phyloP scores from a whole-genome alignment of 345 rosid species.

The Brassica rapa region DNA sequence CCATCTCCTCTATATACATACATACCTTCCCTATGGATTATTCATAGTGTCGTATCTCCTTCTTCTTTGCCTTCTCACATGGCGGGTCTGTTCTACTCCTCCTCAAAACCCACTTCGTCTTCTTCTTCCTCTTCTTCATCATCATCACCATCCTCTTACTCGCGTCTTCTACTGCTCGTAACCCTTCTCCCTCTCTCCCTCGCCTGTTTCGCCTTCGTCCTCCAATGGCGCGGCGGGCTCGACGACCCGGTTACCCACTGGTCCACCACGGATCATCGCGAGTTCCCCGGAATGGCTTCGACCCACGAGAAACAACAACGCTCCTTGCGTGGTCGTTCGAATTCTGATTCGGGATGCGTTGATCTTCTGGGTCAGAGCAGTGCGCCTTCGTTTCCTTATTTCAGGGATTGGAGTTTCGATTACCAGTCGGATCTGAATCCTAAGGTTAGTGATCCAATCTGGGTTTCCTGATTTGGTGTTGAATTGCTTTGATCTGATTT shows the following conservation, averaged over 20 bases:
- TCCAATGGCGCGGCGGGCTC: conserved; percentile 74
- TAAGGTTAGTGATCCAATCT: conserved; percentile 51
- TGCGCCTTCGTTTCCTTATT: conserved; percentile 71
- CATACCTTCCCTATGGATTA: background rate
- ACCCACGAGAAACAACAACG: conserved; percentile 12
- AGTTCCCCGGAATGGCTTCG: conserved; percentile 66
- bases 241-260: conserved; percentile 49
- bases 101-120: conserved; percentile 30
- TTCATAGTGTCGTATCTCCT: background rate
- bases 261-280: conserved; percentile 38
- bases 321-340: conserved; percentile 15
- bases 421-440: conserved; percentile 72
- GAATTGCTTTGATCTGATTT: background rate
- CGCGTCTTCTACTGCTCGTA: conserved; percentile 55
- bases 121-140: conserved; percentile 42
- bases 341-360: conserved; percentile 54
- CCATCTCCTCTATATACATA: background rate
- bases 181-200: conserved; percentile 64
- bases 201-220: conserved; percentile 64
- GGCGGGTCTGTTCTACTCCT: conserved; percentile 52
- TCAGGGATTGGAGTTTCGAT: conserved; percentile 62
- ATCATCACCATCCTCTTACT: conserved; percentile 36
- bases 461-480: background rate
- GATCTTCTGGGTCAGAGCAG: conserved; percentile 61
- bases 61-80: conserved; percentile 38